Evolutionary conservation across 768 basidiomycete genomes (phyloP).

Genomic region (Leccinellum albellum): DNA sequence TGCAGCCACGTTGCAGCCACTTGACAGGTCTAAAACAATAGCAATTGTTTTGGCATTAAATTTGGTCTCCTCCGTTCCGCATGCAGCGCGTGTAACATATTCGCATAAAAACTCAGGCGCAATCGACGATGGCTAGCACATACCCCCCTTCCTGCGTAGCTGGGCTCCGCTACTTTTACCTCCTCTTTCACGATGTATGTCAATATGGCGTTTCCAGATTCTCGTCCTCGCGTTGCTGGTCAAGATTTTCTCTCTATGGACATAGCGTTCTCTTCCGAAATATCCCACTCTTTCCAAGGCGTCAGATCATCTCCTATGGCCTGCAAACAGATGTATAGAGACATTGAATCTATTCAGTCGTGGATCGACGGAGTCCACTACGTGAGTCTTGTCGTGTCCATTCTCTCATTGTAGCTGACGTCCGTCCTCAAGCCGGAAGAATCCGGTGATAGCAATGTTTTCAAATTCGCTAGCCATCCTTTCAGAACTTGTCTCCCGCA

Average conservation of each 20-base stretch:
- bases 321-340: constrained; percentile 22
- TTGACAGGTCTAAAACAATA: constrained; percentile 19
- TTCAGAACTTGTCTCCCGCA: constrained; percentile 8
- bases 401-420: neutral
- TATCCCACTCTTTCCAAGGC: neutral
- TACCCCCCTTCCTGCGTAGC: constrained; percentile 19
- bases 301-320: constrained; percentile 6
- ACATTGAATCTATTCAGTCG: constrained; percentile 21
- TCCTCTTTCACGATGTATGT: constrained; percentile 8
- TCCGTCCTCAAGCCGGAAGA: constrained; percentile 1
- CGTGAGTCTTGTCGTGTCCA: constrained; percentile 13
- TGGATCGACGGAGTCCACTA: constrained; percentile 26
- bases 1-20: neutral
- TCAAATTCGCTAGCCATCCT: constrained; percentile 19
- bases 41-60: constrained; percentile 26
- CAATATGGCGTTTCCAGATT: constrained; percentile 20
- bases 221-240: constrained; percentile 27
- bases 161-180: constrained; percentile 24
- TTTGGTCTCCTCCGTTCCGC: constrained; percentile 1
- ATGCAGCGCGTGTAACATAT: constrained; percentile 1
- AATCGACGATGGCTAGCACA: neutral
- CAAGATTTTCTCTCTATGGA: constrained; percentile 18
- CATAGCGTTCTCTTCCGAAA: constrained; percentile 11
- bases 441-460: neutral
- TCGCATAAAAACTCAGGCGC: constrained; percentile 19